Base-by-base conservation (phyloP, 83 land plant genomes). In the Picea mariana region DNA sequence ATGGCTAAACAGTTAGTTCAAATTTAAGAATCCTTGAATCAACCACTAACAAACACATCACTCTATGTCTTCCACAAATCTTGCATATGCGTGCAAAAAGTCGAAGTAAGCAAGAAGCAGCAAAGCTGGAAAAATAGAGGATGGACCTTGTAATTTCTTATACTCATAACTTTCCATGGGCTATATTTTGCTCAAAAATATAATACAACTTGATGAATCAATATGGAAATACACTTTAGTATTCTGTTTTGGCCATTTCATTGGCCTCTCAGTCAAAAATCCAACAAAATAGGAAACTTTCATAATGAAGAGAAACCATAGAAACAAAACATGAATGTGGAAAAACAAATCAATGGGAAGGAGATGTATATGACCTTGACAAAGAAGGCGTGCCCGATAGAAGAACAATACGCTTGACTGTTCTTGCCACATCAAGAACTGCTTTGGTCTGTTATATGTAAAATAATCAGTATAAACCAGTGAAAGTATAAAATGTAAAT, bases 371-470 rank as follows among this genome's bases (percentile, higher is more conserved):
- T 82, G 84, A 93, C 99, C 99, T 97, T 79, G 98, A 92, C 77
- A 97, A 76, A 75, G 98, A 97, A 79, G 99, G 99, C 40, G 99
- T 97, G 17, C 99, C 99, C 20, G 95, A 91, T 26, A 97, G 90
- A 47, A 97, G 88, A 79, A 95, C 83, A 40, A 90, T 85, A 49
- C 86, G 94, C 75, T 92, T 89, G 67, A 91, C 86, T 65, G 82
- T 86, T 76, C 79, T 76, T 12, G 94, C 98, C 82, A 97, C 61
- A 40, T 92, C 90, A 86, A 97, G 96, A 5, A 95, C 91, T 67
- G 92, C 82, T 75, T 82, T 80, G 65, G 88, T 89, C 98, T 96
- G 86, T 58, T 68, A 62, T 27, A 59, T 11, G 16, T 17, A 26
- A 5, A 9, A 55, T 21, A 76, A 59, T 59, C 58, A 16, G 16